Evolutionary conservation across 768 basidiomycete species (phyloP).

Genomic region (Psilocybe sp.): DNA sequence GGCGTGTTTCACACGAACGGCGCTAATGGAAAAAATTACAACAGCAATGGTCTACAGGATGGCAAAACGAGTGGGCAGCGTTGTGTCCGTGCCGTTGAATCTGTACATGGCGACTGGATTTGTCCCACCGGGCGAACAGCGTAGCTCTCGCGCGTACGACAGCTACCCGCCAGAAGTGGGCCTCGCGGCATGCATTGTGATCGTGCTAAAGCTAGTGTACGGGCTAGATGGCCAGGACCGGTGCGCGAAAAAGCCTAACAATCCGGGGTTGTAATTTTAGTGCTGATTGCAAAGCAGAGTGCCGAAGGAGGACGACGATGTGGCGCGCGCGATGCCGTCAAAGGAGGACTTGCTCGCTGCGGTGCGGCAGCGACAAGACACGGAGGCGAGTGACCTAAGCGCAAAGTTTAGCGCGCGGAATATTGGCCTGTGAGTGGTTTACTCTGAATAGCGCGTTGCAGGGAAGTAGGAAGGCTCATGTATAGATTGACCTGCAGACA

Average conservation of each 20-base stretch:
- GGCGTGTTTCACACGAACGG: not conserved
- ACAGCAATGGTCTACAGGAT: constrained; percentile 65
- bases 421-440: constrained; percentile 1
- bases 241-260: constrained; percentile 27
- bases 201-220: constrained; percentile 82
- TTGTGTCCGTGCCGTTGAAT: constrained; percentile 55
- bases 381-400: constrained; percentile 25
- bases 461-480: constrained; percentile 8
- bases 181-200: constrained; percentile 54
- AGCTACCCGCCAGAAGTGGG: constrained; percentile 68
- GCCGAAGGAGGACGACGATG: constrained; percentile 48
- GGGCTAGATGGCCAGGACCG: constrained; percentile 71
- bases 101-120: constrained; percentile 45
- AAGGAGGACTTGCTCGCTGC: constrained; percentile 43
- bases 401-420: constrained; percentile 41
- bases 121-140: constrained; percentile 39
- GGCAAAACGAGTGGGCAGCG: constrained; percentile 55
- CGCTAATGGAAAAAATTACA: constrained; percentile 7
- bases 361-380: constrained; percentile 34
- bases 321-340: constrained; percentile 56
- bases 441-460: constrained; percentile 37
- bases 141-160: constrained; percentile 50
- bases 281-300: constrained; percentile 28
- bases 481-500: constrained; percentile 35
- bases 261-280: not conserved